These are phyloP conservation scores for Kwoniella dejecticola DNA, from an alignment of 768 basidiomycete species.

Conservation along the genomic window DNA sequence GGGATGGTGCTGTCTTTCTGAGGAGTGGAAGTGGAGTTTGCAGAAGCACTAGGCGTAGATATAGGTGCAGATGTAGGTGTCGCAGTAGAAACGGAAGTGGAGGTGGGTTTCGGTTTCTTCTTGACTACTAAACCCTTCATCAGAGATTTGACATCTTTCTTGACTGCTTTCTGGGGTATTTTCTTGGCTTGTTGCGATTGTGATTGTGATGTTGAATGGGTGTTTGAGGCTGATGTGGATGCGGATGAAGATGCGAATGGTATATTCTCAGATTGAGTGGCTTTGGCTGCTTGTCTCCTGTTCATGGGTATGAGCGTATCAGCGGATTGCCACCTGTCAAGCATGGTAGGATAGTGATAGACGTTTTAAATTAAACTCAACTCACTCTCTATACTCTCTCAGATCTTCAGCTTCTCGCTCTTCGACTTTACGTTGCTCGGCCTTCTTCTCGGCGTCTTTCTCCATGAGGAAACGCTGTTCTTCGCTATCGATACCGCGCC, in stretches of 20 bases:
- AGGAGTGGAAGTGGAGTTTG: background rate
- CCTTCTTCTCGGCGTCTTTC: slow-evolving; percentile 44
- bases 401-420: slow-evolving; percentile 51
- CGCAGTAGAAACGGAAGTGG: background rate
- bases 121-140: slow-evolving; percentile 54
- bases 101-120: slow-evolving; percentile 47
- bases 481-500: slow-evolving; percentile 56
- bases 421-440: slow-evolving; percentile 41
- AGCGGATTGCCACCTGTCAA: too few relatives aligned
- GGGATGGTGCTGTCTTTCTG: background rate
- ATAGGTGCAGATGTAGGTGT: background rate
- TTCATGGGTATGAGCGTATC: background rate
- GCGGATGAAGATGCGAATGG: slow-evolving; percentile 8
- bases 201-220: too few relatives aligned
- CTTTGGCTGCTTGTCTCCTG: slow-evolving; percentile 36
- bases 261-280: slow-evolving; percentile 15
- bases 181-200: too few relatives aligned
- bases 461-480: slow-evolving; percentile 55
- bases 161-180: slow-evolving; percentile 41
- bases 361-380: slow-evolving; percentile 3
- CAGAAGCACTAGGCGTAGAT: too few relatives aligned
- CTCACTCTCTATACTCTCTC: slow-evolving; percentile 52
- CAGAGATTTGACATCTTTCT: slow-evolving; percentile 51
- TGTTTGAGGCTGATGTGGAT: slow-evolving; percentile 6
- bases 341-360: too few relatives aligned